These are phyloP conservation scores for Beauveria bassiana DNA, from an alignment of 2,329 filamentous ascomycete species.

Conservation along the genomic window DNA sequence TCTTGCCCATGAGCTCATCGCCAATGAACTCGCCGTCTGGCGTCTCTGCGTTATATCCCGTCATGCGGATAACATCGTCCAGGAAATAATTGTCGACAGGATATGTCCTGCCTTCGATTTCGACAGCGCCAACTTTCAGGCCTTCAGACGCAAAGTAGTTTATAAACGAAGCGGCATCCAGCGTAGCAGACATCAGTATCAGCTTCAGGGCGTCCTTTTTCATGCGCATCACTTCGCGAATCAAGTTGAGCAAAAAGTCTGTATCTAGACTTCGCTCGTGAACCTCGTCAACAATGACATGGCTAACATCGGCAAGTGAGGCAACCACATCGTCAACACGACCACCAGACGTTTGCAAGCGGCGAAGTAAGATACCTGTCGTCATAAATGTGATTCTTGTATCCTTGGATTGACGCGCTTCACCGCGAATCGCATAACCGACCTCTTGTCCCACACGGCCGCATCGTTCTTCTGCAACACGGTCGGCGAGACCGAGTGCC, in stretches of 20 bases:
- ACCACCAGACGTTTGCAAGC: constrained; percentile 84
- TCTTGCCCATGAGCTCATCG: constrained; percentile 56
- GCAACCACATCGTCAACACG: constrained; percentile 70
- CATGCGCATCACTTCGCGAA: constrained; percentile 70
- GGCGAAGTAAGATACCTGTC: constrained; percentile 82
- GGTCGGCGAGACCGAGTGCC: constrained; percentile 84
- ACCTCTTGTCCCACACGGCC: constrained; percentile 76
- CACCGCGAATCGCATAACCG: constrained; percentile 85
- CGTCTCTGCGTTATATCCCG: constrained; percentile 56
- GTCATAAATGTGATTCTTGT: constrained; percentile 96
- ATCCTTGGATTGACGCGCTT: constrained; percentile 63
- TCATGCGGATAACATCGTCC: constrained; percentile 77
- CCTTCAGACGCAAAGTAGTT: constrained; percentile 70
- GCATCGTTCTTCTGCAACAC: constrained; percentile 88
- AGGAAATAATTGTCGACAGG: constrained; percentile 86
- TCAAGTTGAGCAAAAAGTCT: constrained; percentile 81
- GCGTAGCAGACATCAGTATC: constrained; percentile 91
- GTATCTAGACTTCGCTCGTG: constrained; percentile 93
- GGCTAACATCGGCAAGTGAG: constrained; percentile 81
- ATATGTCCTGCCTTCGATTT: constrained; percentile 83
- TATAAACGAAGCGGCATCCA: constrained; percentile 80
- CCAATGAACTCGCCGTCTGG: constrained; percentile 37
- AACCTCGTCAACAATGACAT: constrained; percentile 93
- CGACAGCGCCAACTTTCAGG: constrained; percentile 65
- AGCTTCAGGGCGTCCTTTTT: constrained; percentile 78